phyloP scores from a whole-genome alignment of 192 early-diverging fungal genomes.

The Kappamyces sp. region DNA sequence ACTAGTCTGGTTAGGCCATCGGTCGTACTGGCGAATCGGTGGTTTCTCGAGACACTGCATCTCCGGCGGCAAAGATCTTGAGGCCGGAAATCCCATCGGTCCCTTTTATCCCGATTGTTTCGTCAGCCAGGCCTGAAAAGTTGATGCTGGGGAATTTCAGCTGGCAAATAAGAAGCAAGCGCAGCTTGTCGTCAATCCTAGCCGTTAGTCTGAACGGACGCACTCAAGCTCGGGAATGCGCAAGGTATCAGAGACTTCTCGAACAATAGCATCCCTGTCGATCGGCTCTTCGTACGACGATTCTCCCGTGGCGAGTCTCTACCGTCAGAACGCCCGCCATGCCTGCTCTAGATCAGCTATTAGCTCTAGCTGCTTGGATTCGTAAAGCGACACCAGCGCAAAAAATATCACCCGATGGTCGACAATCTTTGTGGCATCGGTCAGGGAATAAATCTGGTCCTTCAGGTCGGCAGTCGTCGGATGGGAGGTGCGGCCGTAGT shows the following conservation, averaged over 20 bases:
- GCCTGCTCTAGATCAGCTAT: slow-evolving; percentile 64
- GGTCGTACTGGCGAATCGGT: slow-evolving; percentile 7
- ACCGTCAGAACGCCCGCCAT: background rate
- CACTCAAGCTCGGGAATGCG: slow-evolving; percentile 20
- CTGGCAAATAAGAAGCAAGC: slow-evolving; percentile 57
- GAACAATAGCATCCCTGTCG: slow-evolving; percentile 29
- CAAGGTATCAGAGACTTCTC: slow-evolving; percentile 16
- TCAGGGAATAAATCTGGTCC: slow-evolving; percentile 51
- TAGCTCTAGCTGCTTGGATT: slow-evolving; percentile 41
- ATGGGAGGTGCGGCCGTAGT: background rate
- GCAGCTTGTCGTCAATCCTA: slow-evolving; percentile 47
- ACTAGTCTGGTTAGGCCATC: background rate
- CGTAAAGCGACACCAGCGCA: slow-evolving; percentile 45
- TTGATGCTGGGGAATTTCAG: slow-evolving; percentile 11
- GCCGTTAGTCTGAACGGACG: background rate
- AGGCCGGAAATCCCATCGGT: slow-evolving; percentile 16
- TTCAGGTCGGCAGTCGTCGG: slow-evolving; percentile 40
- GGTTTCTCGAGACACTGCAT: slow-evolving; percentile 7
- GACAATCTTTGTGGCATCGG: slow-evolving; percentile 54
- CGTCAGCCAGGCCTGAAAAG: slow-evolving; percentile 2
- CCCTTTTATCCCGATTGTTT: slow-evolving; percentile 9
- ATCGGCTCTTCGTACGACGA: slow-evolving; percentile 47
- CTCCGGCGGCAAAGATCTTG: slow-evolving; percentile 11
- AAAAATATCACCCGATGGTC: slow-evolving; percentile 5
- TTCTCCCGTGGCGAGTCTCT: slow-evolving; percentile 64